A percentile compares a stretch with the other conserved stretches of the same genome.
Conservation (phyloP, 352 stramenopile genomes). For the Phytophthora melonis region DNA sequence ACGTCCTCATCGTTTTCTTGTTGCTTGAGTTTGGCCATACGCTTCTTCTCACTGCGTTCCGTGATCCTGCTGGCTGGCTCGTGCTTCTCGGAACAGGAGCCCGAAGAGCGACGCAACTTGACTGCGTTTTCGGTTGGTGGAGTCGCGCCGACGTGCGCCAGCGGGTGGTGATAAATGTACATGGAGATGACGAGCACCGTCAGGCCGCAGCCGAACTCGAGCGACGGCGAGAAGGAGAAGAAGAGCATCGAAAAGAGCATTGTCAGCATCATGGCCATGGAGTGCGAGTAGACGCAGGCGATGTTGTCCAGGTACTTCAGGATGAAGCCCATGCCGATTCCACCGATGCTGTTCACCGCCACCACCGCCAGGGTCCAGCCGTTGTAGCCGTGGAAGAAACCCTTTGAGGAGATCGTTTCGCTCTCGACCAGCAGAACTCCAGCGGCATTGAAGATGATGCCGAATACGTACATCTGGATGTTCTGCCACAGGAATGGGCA, state of each 20-base stretch:
- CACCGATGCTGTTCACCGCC: slow-evolving; percentile 75
- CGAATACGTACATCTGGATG: slow-evolving; percentile 82
- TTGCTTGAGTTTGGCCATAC: slow-evolving; percentile 22
- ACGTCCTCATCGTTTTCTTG: slow-evolving; percentile 23
- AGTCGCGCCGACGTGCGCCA: slow-evolving; percentile 25
- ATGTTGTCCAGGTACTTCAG: slow-evolving; percentile 93
- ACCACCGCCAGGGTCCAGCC: slow-evolving; percentile 83
- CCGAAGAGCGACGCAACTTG: slow-evolving; percentile 30
- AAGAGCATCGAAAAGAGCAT: slow-evolving; percentile 90
- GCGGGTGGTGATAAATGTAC: slow-evolving; percentile 88
- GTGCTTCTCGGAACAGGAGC: slow-evolving; percentile 16
- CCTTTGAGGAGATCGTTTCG: slow-evolving; percentile 49
- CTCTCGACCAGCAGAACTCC: slow-evolving; percentile 63
- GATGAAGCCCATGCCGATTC: slow-evolving; percentile 83
- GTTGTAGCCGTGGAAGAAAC: slow-evolving; percentile 88
- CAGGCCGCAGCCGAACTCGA: slow-evolving; percentile 87
- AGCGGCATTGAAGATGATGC: slow-evolving; percentile 83
- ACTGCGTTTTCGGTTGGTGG: slow-evolving; percentile 1
- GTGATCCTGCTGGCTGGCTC: slow-evolving; percentile 10
- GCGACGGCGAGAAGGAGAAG: slow-evolving; percentile 82
- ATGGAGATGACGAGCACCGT: slow-evolving; percentile 86
- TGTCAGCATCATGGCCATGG: slow-evolving; percentile 91
- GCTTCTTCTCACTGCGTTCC: slow-evolving; percentile 32
- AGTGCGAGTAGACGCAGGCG: slow-evolving; percentile 86
- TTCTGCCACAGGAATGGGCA: slow-evolving; percentile 89